Percentiles rank a stretch among this genome's conserved stretches.
Conservation (phyloP, 2,329 filamentous ascomycete genomes). For the Calonectria ilicicola region DNA sequence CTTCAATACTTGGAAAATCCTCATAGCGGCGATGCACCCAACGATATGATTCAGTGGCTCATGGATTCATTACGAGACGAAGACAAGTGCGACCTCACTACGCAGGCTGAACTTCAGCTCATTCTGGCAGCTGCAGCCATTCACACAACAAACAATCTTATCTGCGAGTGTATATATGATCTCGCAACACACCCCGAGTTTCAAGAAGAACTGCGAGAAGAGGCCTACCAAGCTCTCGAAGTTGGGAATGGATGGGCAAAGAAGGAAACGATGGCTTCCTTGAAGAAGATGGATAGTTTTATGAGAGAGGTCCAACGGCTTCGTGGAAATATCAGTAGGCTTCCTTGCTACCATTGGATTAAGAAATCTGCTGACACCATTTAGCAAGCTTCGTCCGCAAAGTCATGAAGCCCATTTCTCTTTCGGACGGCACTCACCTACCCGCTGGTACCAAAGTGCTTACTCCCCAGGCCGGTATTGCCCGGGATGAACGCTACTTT, state of each 20-base stretch:
- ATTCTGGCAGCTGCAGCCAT: slow-evolving; percentile 58
- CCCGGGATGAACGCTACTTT: slow-evolving; percentile 55
- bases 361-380: slow-evolving; percentile 28
- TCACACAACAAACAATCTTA: slow-evolving; percentile 57
- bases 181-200: slow-evolving; percentile 60
- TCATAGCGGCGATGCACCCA: slow-evolving; percentile 49
- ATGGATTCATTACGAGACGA: slow-evolving; percentile 54
- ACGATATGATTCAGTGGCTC: slow-evolving; percentile 60
- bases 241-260: slow-evolving; percentile 55
- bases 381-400: slow-evolving; percentile 59
- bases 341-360: neutral
- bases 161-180: slow-evolving; percentile 64
- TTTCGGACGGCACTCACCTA: slow-evolving; percentile 58
- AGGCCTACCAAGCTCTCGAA: slow-evolving; percentile 57
- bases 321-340: slow-evolving; percentile 57
- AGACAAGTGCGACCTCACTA: slow-evolving; percentile 52
- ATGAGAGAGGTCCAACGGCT: slow-evolving; percentile 58
- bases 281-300: slow-evolving; percentile 62
- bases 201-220: slow-evolving; percentile 60
- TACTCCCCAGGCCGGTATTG: slow-evolving; percentile 55
- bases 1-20: slow-evolving; percentile 54
- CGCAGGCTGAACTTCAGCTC: slow-evolving; percentile 58
- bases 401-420: slow-evolving; percentile 57
- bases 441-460: slow-evolving; percentile 57
- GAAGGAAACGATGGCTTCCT: slow-evolving; percentile 57